These are phyloP conservation scores for Coccomyxa sp. DNA, from an alignment of 139 green algal genomes.

Conservation along the genomic window DNA sequence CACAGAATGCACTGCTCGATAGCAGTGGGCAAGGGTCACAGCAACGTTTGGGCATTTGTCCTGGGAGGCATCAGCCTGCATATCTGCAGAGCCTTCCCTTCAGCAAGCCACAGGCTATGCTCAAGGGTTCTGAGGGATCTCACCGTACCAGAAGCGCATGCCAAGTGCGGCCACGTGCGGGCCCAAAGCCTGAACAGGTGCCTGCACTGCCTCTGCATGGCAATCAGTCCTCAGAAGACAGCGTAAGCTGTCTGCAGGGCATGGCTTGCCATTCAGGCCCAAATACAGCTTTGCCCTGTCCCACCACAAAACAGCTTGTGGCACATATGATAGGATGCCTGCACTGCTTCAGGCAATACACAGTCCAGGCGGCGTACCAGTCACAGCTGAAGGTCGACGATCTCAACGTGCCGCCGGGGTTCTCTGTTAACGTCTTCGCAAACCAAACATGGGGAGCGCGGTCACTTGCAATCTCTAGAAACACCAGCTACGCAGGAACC, in stretches of 20 bases:
- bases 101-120: too few species aligned
- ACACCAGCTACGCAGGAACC: background rate
- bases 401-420: background rate
- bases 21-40: too few species aligned
- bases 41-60: background rate
- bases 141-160: conserved; percentile 37
- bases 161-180: conserved; percentile 44
- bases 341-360: background rate
- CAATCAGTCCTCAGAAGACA: background rate
- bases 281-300: background rate
- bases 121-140: background rate
- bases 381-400: background rate
- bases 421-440: background rate
- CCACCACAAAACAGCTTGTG: background rate
- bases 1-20: too few species aligned
- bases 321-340: background rate
- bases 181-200: conserved; percentile 38
- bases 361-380: background rate
- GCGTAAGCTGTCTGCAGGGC: background rate
- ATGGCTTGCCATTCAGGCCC: background rate
- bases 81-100: too few species aligned
- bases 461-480: background rate
- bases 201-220: conserved; percentile 12
- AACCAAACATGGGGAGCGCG: background rate
- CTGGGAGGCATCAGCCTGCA: too few species aligned